Evolutionary conservation across 495 filamentous ascomycete genomes (phyloP).

Genomic region (Echria macrotheca): DNA sequence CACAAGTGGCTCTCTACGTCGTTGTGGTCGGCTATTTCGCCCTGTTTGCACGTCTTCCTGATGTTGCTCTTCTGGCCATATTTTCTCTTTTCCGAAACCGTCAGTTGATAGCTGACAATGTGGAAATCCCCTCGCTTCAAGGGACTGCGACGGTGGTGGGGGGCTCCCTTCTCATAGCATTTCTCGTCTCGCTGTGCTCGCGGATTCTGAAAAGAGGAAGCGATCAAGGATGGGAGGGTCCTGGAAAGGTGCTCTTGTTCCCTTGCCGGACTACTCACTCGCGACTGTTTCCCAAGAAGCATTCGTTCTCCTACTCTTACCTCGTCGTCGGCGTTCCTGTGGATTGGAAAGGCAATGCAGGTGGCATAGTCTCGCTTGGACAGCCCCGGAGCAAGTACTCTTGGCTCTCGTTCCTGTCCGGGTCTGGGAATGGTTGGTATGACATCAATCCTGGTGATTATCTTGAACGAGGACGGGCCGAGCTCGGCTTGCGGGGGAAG

Average conservation of each 20-base stretch:
- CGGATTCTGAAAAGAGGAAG: background rate
- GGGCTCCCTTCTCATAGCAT: background rate
- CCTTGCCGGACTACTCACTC: conserved; percentile 58
- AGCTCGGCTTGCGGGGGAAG: conserved; percentile 50
- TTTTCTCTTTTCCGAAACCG: conserved; percentile 9
- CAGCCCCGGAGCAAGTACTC: conserved; percentile 19
- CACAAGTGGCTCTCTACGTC: background rate
- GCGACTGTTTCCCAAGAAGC: conserved; percentile 55
- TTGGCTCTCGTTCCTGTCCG: conserved; percentile 22
- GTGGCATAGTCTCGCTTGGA: conserved; percentile 51
- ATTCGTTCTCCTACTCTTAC: conserved; percentile 62
- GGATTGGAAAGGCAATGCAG: conserved; percentile 48
- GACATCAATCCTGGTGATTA: conserved; percentile 55
- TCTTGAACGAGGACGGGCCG: conserved; percentile 43
- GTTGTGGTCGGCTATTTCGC: conserved; percentile 9
- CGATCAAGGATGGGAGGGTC: conserved; percentile 17
- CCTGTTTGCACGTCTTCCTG: no score
- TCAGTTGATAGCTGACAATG: background rate
- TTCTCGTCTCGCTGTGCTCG: conserved; percentile 11
- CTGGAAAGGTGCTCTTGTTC: conserved; percentile 39
- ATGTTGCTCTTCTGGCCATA: conserved; percentile 12
- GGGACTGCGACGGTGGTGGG: background rate
- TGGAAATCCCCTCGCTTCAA: background rate
- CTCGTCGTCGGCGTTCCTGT: conserved; percentile 63
- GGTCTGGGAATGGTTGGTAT: conserved; percentile 44